These are phyloP conservation scores for Plasmopara muralis DNA, from an alignment of 352 stramenopile species.

Conservation along the genomic window DNA sequence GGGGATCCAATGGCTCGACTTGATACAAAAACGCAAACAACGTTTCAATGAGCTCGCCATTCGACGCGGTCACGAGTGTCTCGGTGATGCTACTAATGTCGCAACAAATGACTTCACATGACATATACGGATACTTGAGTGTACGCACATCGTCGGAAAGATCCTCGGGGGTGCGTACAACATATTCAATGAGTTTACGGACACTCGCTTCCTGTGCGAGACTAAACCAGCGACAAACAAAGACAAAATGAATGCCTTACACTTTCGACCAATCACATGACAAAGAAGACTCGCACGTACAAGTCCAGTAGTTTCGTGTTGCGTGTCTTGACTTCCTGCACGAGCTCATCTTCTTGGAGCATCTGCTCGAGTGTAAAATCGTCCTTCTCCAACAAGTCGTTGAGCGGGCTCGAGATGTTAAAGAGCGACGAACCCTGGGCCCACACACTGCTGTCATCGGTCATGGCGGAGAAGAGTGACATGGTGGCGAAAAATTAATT, in stretches of 20 bases:
- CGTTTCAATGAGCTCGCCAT: slow-evolving; percentile 78
- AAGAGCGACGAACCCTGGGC: slow-evolving; percentile 80
- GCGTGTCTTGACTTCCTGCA: slow-evolving; percentile 95
- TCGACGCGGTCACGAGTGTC: slow-evolving; percentile 61
- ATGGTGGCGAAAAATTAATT: slow-evolving; percentile 22
- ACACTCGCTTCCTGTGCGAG: slow-evolving; percentile 63
- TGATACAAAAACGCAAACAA: slow-evolving; percentile 91
- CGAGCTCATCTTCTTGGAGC: slow-evolving; percentile 94
- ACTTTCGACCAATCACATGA: neutral
- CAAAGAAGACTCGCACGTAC: slow-evolving; percentile 27
- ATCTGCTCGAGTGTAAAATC: slow-evolving; percentile 92
- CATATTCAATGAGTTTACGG: slow-evolving; percentile 73
- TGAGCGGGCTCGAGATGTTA: slow-evolving; percentile 89
- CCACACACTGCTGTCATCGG: slow-evolving; percentile 77
- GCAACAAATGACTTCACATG: slow-evolving; percentile 96
- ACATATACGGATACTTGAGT: slow-evolving; percentile 96
- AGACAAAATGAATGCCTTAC: neutral
- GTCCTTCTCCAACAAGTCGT: slow-evolving; percentile 92
- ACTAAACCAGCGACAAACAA: no score
- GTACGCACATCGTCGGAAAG: slow-evolving; percentile 49
- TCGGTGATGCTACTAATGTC: slow-evolving; percentile 93
- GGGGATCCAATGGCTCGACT: slow-evolving; percentile 80
- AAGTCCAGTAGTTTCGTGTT: slow-evolving; percentile 94
- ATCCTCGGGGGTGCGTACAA: slow-evolving; percentile 49
- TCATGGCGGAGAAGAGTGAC: slow-evolving; percentile 81